Evolutionary conservation across 139 green algal genomes (phyloP).

Genomic region (Chlorella ohadii): DNA sequence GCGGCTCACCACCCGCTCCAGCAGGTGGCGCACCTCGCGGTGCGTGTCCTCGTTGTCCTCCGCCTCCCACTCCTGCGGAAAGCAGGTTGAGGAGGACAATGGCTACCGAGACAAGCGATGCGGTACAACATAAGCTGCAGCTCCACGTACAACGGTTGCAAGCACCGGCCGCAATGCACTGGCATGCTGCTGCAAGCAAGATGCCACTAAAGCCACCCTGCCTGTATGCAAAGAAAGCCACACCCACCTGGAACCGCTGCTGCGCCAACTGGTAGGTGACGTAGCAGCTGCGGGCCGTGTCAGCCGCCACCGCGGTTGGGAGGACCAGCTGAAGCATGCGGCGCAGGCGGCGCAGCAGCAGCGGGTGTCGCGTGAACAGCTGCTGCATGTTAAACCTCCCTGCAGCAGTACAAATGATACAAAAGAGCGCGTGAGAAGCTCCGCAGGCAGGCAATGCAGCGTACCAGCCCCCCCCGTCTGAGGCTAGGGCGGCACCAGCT

Average conservation of each 20-base stretch:
- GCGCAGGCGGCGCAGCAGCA: conserved; percentile 9
- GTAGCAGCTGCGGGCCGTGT: conserved; percentile 13
- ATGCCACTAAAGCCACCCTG: too few relatives aligned
- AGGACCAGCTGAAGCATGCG: conserved; percentile 5
- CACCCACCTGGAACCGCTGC: conserved; percentile 18
- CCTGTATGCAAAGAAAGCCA: neutral
- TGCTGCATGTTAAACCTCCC: neutral
- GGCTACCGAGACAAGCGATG: too few relatives aligned
- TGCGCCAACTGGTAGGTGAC: neutral
- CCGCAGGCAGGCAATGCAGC: too few relatives aligned
- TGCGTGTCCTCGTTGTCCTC: conserved; percentile 7
- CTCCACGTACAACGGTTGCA: too few relatives aligned
- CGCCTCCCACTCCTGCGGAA: conserved; percentile 25
- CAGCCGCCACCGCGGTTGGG: conserved; percentile 7
- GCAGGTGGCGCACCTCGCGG: neutral
- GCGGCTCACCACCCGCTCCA: neutral
- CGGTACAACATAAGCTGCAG: too few relatives aligned
- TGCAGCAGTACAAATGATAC: too few relatives aligned
- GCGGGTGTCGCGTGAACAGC: neutral
- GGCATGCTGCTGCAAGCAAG: too few relatives aligned
- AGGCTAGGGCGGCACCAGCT: neutral
- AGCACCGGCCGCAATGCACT: too few relatives aligned
- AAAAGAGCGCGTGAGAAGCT: too few relatives aligned
- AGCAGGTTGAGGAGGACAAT: too few relatives aligned
- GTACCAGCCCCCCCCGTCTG: neutral